A percentile compares a stretch with the other conserved stretches of the same genome.
phyloP scores from a whole-genome alignment of 768 basidiomycete species.

The Galerina marginata region DNA sequence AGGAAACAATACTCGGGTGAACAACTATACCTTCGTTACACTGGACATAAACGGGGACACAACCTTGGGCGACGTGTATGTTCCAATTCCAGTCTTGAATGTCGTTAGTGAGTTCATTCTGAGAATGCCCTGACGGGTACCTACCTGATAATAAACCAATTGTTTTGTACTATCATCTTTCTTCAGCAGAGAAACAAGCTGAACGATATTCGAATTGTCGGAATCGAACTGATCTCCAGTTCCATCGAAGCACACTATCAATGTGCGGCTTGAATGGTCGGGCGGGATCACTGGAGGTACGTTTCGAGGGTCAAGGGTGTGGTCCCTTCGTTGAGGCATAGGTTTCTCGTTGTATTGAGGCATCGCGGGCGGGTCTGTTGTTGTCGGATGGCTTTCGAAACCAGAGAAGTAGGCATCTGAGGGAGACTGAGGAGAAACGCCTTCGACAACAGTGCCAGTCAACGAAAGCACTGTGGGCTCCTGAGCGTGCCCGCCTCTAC shows the following conservation, averaged over 20 bases:
- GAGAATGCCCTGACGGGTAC: not conserved
- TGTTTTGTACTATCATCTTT: conserved; percentile 58
- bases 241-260: conserved; percentile 63
- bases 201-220: conserved; percentile 62
- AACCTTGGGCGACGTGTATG: conserved; percentile 47
- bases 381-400: not conserved
- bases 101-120: not conserved
- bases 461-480: conserved; percentile 25
- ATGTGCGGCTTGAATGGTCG: conserved; percentile 42
- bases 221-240: conserved; percentile 58
- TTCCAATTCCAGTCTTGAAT: conserved; percentile 56
- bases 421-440: not conserved
- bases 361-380: not conserved
- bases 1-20: too few relatives aligned
- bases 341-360: conserved; percentile 12
- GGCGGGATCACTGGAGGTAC: conserved; percentile 46
- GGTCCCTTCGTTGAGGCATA: conserved; percentile 14
- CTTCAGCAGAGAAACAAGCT: conserved; percentile 54
- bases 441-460: conserved; percentile 22
- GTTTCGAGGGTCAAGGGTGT: conserved; percentile 25
- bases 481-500: conserved; percentile 11
- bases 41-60: conserved; percentile 40
- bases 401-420: conserved; percentile 7
- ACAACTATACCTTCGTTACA: conserved; percentile 42
- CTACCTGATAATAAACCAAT: conserved; percentile 63